A percentile compares a stretch with the other conserved stretches of the same genome.
phyloP scores from a whole-genome alignment of 768 basidiomycete genomes.

The Hirschioporus abietinus region DNA sequence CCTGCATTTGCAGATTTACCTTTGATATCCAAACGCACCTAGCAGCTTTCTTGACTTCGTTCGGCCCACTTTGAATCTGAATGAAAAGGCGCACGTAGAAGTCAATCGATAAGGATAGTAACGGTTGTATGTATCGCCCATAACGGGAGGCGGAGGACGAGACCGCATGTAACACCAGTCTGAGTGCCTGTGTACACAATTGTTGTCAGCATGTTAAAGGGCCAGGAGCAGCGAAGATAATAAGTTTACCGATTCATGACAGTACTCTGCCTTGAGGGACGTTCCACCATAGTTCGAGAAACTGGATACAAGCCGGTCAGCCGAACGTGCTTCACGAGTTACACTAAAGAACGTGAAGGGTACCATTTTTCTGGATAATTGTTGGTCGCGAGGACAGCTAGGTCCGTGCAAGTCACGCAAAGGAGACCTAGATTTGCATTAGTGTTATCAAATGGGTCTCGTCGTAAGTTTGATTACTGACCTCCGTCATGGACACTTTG shows the following conservation, averaged over 20 bases:
- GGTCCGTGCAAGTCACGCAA: slow-evolving; percentile 95
- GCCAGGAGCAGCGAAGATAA: slow-evolving; percentile 4
- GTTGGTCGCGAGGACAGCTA: slow-evolving; percentile 86
- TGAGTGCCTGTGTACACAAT: slow-evolving; percentile 57
- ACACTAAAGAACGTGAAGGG: slow-evolving; percentile 10
- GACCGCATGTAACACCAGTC: slow-evolving; percentile 82
- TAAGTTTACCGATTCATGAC: slow-evolving; percentile 78
- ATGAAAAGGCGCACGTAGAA: slow-evolving; percentile 95
- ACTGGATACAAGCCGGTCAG: slow-evolving; percentile 33
- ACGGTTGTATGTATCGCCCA: slow-evolving; percentile 85
- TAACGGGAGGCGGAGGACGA: slow-evolving; percentile 88
- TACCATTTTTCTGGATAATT: slow-evolving; percentile 98
- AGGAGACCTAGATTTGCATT: slow-evolving; percentile 59
- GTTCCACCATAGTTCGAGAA: slow-evolving; percentile 95
- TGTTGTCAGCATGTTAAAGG: slow-evolving; percentile 2
- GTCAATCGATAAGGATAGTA: slow-evolving; percentile 90
- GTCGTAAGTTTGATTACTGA: slow-evolving; percentile 23
- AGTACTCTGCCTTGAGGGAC: slow-evolving; percentile 88
- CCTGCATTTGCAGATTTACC: not conserved
- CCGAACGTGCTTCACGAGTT: not conserved
- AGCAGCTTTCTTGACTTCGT: slow-evolving; percentile 78
- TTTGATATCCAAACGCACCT: slow-evolving; percentile 45
- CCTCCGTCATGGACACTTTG: slow-evolving; percentile 88
- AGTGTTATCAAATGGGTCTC: not conserved
- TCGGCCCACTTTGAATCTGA: slow-evolving; percentile 62